Evolutionary conservation across 2,329 filamentous ascomycete species (phyloP).

Genomic region (Huntiella savannae): DNA sequence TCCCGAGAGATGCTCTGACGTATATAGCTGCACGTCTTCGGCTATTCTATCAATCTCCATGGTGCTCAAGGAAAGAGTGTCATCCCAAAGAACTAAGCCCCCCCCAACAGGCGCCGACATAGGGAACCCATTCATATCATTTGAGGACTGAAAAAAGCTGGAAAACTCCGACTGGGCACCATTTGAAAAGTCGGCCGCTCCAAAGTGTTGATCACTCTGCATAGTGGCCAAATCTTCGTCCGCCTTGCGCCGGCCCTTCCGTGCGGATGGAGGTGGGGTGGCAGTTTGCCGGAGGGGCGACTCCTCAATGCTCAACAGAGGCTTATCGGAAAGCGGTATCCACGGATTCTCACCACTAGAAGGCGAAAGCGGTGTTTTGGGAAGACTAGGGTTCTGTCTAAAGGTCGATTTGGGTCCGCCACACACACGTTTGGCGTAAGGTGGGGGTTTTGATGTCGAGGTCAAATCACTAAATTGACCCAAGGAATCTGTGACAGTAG

Average conservation of each 20-base stretch:
- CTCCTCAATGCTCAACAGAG: background rate
- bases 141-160: slow-evolving; percentile 26
- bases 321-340: background rate
- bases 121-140: slow-evolving; percentile 40
- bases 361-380: background rate
- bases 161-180: slow-evolving; percentile 29
- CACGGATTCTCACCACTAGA: too few species aligned
- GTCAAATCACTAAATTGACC: background rate
- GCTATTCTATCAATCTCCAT: slow-evolving; percentile 42
- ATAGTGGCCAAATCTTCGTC: slow-evolving; percentile 21
- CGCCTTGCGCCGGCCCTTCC: slow-evolving; percentile 22
- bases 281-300: slow-evolving; percentile 27
- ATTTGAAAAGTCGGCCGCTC: slow-evolving; percentile 30
- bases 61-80: slow-evolving; percentile 20
- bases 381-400: background rate
- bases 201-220: slow-evolving; percentile 38
- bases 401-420: background rate
- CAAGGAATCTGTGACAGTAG: too few species aligned
- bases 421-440: background rate
- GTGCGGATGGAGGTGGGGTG: slow-evolving; percentile 40
- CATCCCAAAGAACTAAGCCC: slow-evolving; percentile 38
- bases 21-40: slow-evolving; percentile 25
- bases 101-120: slow-evolving; percentile 36
- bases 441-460: background rate
- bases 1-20: slow-evolving; percentile 6